Conservation (phyloP, 192 early-diverging fungal species). For the Gaertneriomyces sp. region DNA sequence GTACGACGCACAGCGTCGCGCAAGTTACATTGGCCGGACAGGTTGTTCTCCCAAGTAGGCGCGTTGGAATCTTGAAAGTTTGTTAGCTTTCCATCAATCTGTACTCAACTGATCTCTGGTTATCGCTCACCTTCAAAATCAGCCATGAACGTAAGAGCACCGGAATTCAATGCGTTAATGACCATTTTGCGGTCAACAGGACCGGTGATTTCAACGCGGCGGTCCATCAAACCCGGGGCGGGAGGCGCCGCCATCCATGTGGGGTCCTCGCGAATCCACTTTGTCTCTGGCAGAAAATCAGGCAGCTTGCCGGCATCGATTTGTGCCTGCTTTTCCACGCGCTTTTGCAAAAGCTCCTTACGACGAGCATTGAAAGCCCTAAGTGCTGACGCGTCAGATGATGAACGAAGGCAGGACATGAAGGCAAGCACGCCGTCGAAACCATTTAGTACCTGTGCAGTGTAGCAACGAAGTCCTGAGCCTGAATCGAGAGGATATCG, state of each 20-base stretch:
- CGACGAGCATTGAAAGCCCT: conserved; percentile 83
- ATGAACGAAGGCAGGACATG: no score
- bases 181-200: conserved; percentile 99
- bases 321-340: conserved; percentile 71
- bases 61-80: conserved; percentile 75
- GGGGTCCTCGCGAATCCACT: conserved; percentile 81
- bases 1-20: conserved; percentile 85
- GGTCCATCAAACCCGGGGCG: conserved; percentile 84
- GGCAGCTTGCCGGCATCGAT: conserved; percentile 78
- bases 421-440: no score
- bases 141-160: conserved; percentile 93
- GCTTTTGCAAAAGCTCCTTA: conserved; percentile 77
- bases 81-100: not conserved
- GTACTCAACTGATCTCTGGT: not conserved
- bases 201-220: conserved; percentile 96
- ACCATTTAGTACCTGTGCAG: conserved; percentile 77
- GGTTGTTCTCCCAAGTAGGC: conserved; percentile 93
- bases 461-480: conserved; percentile 81
- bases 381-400: no score
- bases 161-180: conserved; percentile 97
- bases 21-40: conserved; percentile 90
- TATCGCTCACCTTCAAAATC: conserved; percentile 72
- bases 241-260: conserved; percentile 85
- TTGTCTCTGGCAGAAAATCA: conserved; percentile 91
- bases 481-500: conserved; percentile 78